Evolutionary conservation across 2,329 filamentous ascomycete genomes (phyloP), one percentile per base, ranked within the genome.

Genomic region (Trichoderma citrinoviride): DNA sequence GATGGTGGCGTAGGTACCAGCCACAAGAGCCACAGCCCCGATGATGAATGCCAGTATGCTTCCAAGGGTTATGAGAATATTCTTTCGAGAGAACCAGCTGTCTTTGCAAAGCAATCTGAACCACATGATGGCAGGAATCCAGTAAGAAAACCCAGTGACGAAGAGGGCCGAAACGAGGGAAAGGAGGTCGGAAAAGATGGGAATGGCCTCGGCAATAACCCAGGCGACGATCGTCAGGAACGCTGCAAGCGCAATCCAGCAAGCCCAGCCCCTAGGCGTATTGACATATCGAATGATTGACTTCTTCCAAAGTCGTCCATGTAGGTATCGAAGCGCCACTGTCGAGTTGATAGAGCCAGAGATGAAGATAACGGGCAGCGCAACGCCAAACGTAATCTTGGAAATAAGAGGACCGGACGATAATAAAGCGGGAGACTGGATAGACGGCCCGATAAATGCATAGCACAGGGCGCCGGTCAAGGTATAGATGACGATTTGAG

Each of bases 151-250:
- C 19, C 69, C 69, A 4, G 65, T 81, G 65, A 82, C 74, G 70
- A 83, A 82, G 19, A 83, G 77, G 7, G 79, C 75, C 6, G 80
- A 81, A 64, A 72, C 77, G 69, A 83, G 79, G 50, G 79, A 77
- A 17, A 92, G 77, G 47, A 92, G 77, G 49, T 88, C 80, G 66
- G 84, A 85, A 77, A 92, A 92, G 72, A 87, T 86, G 3, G 90
- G 90, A 53, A 92, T 88, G 1, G 87, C 84, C 70, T 89, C 85
- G 7, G 89, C 88, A 67, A 92, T 86, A 68, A 91, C 73, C 84
- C 87, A 92, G 1, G 86, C 86, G 17, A 88, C 54, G 14, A 88
- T 57, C 79, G 88, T 91, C 43, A 87, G 74, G 43, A 73, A 68
- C 1, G 80, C 74, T 37, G 85, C 83, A 23, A 91, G 84, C 3